phyloP scores from a whole-genome alignment of 352 stramenopile genomes.

The Phytophthora citricola region DNA sequence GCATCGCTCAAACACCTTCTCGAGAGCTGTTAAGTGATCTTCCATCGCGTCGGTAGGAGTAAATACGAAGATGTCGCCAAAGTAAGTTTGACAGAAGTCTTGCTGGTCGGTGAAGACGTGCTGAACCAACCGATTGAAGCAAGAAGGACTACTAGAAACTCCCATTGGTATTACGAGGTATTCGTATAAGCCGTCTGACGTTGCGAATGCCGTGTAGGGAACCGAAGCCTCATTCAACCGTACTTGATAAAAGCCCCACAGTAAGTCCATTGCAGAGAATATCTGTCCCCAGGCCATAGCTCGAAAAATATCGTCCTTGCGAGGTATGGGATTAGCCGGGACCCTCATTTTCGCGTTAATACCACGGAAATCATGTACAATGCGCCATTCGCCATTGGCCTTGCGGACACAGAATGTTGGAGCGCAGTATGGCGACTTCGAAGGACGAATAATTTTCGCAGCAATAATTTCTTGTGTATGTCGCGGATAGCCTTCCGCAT shows the following conservation, averaged over 20 bases:
- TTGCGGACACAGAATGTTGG: slow-evolving; percentile 8
- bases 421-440: not conserved
- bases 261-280: slow-evolving; percentile 4
- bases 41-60: not conserved
- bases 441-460: not conserved
- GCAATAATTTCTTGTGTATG: not conserved
- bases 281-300: not conserved
- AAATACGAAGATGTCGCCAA: slow-evolving; percentile 13
- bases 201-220: slow-evolving; percentile 3
- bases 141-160: slow-evolving; percentile 4
- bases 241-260: not conserved
- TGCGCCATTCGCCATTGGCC: not conserved
- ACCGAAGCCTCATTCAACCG: not conserved
- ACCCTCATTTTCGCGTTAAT: slow-evolving; percentile 5
- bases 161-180: slow-evolving; percentile 6
- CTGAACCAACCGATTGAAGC: slow-evolving; percentile 4
- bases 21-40: not conserved
- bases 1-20: slow-evolving; percentile 5
- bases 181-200: slow-evolving; percentile 1
- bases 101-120: not conserved
- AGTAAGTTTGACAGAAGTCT: slow-evolving; percentile 7
- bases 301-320: slow-evolving; percentile 9
- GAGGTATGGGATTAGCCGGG: not conserved
- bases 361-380: not conserved
- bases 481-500: not conserved